Percentiles rank a stretch among this genome's conserved stretches.
These are phyloP conservation scores for Stromatinia cepivora DNA, from an alignment of 2,329 filamentous ascomycete genomes.

Conservation along the genomic window DNA sequence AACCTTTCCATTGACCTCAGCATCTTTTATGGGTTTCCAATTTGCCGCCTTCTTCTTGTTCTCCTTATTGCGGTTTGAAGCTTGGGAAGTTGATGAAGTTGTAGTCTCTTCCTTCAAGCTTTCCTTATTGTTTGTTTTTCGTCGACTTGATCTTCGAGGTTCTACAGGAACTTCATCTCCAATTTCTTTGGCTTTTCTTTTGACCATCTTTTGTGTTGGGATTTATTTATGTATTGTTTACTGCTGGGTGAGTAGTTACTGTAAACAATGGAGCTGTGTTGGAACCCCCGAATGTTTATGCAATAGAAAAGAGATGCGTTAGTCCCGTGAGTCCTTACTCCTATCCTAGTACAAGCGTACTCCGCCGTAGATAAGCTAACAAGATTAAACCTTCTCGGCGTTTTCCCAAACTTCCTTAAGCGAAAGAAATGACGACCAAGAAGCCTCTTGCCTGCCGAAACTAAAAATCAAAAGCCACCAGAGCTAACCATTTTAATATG, in stretches of 20 bases:
- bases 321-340: neutral
- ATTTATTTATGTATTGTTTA: neutral
- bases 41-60: slow-evolving; percentile 21
- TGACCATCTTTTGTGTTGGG: slow-evolving; percentile 30
- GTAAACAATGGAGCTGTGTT: neutral
- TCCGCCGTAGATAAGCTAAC: neutral
- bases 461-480: slow-evolving; percentile 12
- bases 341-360: neutral
- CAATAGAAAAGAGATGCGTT: neutral
- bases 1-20: slow-evolving; percentile 7
- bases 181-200: slow-evolving; percentile 36
- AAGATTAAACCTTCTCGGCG: slow-evolving; percentile 2
- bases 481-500: slow-evolving; percentile 5
- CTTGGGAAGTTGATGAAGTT: slow-evolving; percentile 19
- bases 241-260: neutral
- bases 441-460: slow-evolving; percentile 21
- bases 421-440: slow-evolving; percentile 18
- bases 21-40: slow-evolving; percentile 11
- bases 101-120: slow-evolving; percentile 25
- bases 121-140: slow-evolving; percentile 20
- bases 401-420: slow-evolving; percentile 19
- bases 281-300: slow-evolving; percentile 10
- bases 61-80: slow-evolving; percentile 21
- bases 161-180: slow-evolving; percentile 21
- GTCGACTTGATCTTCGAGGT: slow-evolving; percentile 36